Evolutionary conservation across 768 basidiomycete species (phyloP), one percentile per base, ranked within the genome.

Genomic region (Mycena capillaripes): DNA sequence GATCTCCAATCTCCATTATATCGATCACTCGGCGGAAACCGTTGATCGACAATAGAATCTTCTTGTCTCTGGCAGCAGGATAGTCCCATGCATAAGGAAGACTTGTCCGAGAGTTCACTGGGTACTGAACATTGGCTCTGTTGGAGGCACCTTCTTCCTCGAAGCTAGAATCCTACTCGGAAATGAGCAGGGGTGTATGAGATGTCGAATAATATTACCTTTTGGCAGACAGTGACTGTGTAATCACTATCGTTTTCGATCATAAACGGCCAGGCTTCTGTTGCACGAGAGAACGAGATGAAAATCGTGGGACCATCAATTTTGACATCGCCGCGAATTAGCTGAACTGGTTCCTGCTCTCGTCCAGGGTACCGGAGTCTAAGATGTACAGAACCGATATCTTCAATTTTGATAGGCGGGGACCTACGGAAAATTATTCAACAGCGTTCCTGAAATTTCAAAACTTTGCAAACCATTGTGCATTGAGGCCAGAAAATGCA

Each of bases 1-100:
- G 88, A 74, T 94, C 89, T 30, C 98, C 98, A 25, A 99, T 99
- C 81, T 98, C 98, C 92, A 97, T 92, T 71, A 97, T 92, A 79
- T 99, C 97, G 60, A 99, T 85, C 25, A 86, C 81, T 32, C 95
- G 89, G 14, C 88, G 89, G 63, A 89, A 82, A 27, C 88, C 88
- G 50, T 91, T 91, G 58, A 92, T 86, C 12, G 81, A 79, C 25
- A 99, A 84, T 40, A 90, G 80, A 29, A 99, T 84, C 73, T 90
- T 92, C 83, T 97, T 99, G 75, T 93, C 92, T 55, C 85, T 85
- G 1, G 92, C 92, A 3, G 96, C 94, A 9, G 98, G 98, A 70
- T 88, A 90, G 78, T 99, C 98, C 97, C 97, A 99, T 6, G 97
- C 94, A 79, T 98, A 99, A 36, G 89, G 84, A 53, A 88, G 79